Conservation (phyloP, 2,329 filamentous ascomycete species). For the Cladosporium oxysporum region DNA sequence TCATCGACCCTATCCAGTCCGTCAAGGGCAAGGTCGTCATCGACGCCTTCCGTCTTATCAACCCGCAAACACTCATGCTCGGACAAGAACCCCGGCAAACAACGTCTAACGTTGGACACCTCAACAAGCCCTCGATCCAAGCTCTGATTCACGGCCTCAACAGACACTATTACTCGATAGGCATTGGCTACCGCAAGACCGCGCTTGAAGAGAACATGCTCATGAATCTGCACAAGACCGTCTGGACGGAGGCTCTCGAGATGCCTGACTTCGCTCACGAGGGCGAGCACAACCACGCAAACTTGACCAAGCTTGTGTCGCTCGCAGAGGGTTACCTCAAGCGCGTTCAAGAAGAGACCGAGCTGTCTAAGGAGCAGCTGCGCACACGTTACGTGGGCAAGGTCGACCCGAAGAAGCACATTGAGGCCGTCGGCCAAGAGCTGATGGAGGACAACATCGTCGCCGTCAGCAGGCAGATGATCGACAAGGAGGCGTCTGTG, state of each 20-base stretch:
- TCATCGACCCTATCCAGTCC: slow-evolving; percentile 97
- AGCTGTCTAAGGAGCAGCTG: slow-evolving; percentile 93
- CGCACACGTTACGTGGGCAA: slow-evolving; percentile 99
- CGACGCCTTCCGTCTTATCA: slow-evolving; percentile 97
- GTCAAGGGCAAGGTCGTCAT: slow-evolving; percentile 99
- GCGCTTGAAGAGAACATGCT: slow-evolving; percentile 97
- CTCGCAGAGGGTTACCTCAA: slow-evolving; percentile 97
- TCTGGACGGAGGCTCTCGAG: slow-evolving; percentile 95
- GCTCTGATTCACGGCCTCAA: slow-evolving; percentile 97
- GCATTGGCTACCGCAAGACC: slow-evolving; percentile 96
- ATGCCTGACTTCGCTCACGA: slow-evolving; percentile 95
- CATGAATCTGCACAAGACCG: slow-evolving; percentile 99
- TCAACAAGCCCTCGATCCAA: slow-evolving; percentile 99
- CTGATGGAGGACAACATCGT: slow-evolving; percentile 99
- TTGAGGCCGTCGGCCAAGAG: slow-evolving; percentile 93
- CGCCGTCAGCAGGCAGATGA: slow-evolving; percentile 97
- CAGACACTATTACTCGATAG: slow-evolving; percentile 98
- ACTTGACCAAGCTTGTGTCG: slow-evolving; percentile 81
- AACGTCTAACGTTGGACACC: slow-evolving; percentile 93
- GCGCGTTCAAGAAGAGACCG: slow-evolving; percentile 97
- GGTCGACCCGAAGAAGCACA: slow-evolving; percentile 98
- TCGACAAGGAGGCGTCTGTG: slow-evolving; percentile 96
- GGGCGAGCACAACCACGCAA: slow-evolving; percentile 80
- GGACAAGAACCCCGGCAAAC: slow-evolving; percentile 97
- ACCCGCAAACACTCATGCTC: slow-evolving; percentile 95